Evolutionary conservation across 179 eudicot species (phyloP), one percentile per base, ranked within the genome.

Genomic region (Pouteria campechiana): DNA sequence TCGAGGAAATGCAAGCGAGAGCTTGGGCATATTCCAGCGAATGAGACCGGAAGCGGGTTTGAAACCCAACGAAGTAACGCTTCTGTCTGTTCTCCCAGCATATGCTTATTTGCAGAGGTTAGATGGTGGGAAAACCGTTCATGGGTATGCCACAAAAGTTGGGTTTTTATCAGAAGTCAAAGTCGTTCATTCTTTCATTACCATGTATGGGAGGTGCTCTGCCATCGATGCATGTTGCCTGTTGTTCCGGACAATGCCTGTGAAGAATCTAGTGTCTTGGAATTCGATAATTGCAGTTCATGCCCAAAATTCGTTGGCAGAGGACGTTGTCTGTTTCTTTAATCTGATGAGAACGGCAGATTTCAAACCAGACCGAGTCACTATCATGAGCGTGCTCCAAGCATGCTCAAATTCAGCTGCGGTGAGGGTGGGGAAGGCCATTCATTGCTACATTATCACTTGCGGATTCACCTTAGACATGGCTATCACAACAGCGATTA

Each of bases 131-230:
- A 39, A 0, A 17, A 56, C 19, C 30, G 33, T 60, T 53, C 75
- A 73, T 68, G 68, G 60, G 15, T 50, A 52, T 38, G 63, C 52
- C 17, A 3, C 60, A 14, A 68, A 52, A 40, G 41, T 2, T 30
- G 65, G 68, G n/a, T 39, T 17, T 16, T 22, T 68, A 39, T 50
- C 13, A 27, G 60, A 60, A 32, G 23, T 31, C 32, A 64, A 64
- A 61, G 65, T 68, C 41, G 53, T 47, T 18, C 65, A 69, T 57
- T 58, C 65, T 29, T 28, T 72, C 19, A 56, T 72, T 44, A 60
- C 56, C 44, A 59, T 72, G 74, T 72, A 68, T 49, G 71, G 74
- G 15, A 63, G 56, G 51, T 38, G 50, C 52, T 64, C 70, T 24
- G 37, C 18, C 23, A 25, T 72, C 9, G 53, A 35, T 34, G 15